A percentile compares a stretch with the other conserved stretches of the same genome.
Conservation (phyloP, 371 early-diverging fungal genomes). For the Mortierella sp. region DNA sequence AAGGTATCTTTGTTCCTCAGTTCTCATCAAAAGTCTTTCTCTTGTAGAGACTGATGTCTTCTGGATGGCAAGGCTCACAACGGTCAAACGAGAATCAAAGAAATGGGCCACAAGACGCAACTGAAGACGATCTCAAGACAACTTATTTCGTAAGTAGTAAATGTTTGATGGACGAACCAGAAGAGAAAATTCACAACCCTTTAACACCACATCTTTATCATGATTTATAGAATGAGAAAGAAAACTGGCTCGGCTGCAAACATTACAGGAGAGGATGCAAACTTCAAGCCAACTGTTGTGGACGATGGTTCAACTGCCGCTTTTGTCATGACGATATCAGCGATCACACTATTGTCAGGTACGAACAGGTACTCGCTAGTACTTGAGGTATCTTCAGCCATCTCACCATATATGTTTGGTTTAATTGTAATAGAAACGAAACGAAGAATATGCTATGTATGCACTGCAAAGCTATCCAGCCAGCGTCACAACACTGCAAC, state of each 20-base stretch:
- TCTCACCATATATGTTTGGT: background rate
- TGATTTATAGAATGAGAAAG: conserved; percentile 64
- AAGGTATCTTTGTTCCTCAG: background rate
- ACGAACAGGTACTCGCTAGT: conserved; percentile 12
- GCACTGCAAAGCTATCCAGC: conserved; percentile 86
- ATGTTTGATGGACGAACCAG: background rate
- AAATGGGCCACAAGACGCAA: conserved; percentile 52
- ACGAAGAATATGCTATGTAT: conserved; percentile 94
- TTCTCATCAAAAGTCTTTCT: background rate
- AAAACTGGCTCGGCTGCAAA: conserved; percentile 81
- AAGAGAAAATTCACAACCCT: too few species aligned
- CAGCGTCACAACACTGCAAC: conserved; percentile 79
- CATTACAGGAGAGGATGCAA: conserved; percentile 94
- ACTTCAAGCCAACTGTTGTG: conserved; percentile 94
- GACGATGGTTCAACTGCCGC: conserved; percentile 89
- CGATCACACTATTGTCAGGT: conserved; percentile 91
- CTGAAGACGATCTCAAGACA: conserved; percentile 57
- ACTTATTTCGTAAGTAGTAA: conserved; percentile 62
- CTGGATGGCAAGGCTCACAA: conserved; percentile 46
- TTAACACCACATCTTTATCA: too few species aligned
- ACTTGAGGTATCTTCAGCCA: background rate
- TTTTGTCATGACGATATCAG: conserved; percentile 95
- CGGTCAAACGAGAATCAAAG: conserved; percentile 27
- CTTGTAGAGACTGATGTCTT: conserved; percentile 65
- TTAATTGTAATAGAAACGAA: conserved; percentile 59